Conservation (phyloP, 2,329 filamentous ascomycete species). For the Capronia coronata region DNA sequence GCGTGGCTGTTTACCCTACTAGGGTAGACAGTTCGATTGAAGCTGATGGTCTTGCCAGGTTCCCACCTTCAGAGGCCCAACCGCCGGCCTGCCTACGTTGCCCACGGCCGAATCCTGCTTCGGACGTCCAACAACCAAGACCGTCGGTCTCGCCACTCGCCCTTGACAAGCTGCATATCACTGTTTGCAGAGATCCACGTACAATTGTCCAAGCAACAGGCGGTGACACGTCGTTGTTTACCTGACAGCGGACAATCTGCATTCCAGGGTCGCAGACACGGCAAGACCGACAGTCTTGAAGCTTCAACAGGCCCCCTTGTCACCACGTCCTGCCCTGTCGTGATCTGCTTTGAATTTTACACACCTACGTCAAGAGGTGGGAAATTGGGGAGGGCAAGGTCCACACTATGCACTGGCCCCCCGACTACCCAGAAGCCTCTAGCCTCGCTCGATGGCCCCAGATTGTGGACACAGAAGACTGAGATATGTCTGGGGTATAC, state of each 20-base stretch:
- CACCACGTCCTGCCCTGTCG: not conserved
- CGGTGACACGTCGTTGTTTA: not conserved
- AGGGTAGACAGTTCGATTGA: constrained; percentile 6
- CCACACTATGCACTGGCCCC: not conserved
- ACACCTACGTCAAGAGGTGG: not conserved
- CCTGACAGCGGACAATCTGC: constrained; percentile 1
- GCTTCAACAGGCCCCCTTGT: not conserved
- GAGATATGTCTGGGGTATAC: not conserved
- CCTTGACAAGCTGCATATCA: not conserved
- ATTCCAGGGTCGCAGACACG: not conserved
- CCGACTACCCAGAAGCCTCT: not conserved
- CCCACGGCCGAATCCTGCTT: constrained; percentile 10
- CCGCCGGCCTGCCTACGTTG: not conserved
- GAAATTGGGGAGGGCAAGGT: not conserved
- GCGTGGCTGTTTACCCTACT: constrained; percentile 8
- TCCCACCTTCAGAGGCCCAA: constrained; percentile 6
- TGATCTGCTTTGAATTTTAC: not conserved
- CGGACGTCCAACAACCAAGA: constrained; percentile 1
- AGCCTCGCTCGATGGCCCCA: too few relatives aligned
- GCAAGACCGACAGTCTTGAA: not conserved
- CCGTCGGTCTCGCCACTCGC: not conserved
- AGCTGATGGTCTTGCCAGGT: constrained; percentile 12
- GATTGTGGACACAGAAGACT: not conserved
- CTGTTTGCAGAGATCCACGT: not conserved
- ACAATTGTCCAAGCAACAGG: not conserved